phyloP scores from a whole-genome alignment of 192 early-diverging fungal species.

The Coemansia sp. region DNA sequence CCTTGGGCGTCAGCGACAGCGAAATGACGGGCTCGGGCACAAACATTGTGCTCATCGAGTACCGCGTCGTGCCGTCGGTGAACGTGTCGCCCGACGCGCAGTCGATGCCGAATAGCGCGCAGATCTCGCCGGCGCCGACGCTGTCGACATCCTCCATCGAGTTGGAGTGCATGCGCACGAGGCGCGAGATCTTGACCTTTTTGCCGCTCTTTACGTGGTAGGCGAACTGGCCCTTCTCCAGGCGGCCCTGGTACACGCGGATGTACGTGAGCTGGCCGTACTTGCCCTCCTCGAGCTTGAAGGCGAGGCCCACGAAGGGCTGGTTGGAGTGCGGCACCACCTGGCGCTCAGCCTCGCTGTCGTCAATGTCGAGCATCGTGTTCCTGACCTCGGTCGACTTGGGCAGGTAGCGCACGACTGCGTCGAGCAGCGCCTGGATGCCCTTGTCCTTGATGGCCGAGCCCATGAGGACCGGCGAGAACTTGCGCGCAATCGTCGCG shows the following conservation, averaged over 20 bases:
- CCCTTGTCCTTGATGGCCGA: slow-evolving; percentile 85
- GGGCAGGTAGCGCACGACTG: slow-evolving; percentile 69
- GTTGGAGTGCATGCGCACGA: slow-evolving; percentile 98
- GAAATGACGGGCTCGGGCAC: slow-evolving; percentile 98
- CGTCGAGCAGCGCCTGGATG: slow-evolving; percentile 74
- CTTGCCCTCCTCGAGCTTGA: slow-evolving; percentile 90
- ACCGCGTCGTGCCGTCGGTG: slow-evolving; percentile 78
- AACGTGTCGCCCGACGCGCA: slow-evolving; percentile 98
- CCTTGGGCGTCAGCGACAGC: slow-evolving; percentile 86
- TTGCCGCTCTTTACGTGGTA: slow-evolving; percentile 88
- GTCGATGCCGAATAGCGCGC: slow-evolving; percentile 97
- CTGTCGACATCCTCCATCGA: slow-evolving; percentile 97
- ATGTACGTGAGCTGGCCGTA: slow-evolving; percentile 98
- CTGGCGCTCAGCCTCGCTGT: slow-evolving; percentile 60
- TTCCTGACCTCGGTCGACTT: slow-evolving; percentile 70
- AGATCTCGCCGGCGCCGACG: slow-evolving; percentile 94
- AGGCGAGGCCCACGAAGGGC: slow-evolving; percentile 83
- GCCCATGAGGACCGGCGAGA: slow-evolving; percentile 83
- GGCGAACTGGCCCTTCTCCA: slow-evolving; percentile 85
- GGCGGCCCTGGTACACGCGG: slow-evolving; percentile 91
- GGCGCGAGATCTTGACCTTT: slow-evolving; percentile 91
- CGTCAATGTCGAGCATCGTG: slow-evolving; percentile 67
- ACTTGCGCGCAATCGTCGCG: slow-evolving; percentile 73
- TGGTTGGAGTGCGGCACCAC: slow-evolving; percentile 64
- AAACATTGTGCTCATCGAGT: slow-evolving; percentile 96